These are phyloP conservation scores for Zhuliangozyma parablackwelliae DNA, from an alignment of 1,139 yeast species.

Conservation along the genomic window DNA sequence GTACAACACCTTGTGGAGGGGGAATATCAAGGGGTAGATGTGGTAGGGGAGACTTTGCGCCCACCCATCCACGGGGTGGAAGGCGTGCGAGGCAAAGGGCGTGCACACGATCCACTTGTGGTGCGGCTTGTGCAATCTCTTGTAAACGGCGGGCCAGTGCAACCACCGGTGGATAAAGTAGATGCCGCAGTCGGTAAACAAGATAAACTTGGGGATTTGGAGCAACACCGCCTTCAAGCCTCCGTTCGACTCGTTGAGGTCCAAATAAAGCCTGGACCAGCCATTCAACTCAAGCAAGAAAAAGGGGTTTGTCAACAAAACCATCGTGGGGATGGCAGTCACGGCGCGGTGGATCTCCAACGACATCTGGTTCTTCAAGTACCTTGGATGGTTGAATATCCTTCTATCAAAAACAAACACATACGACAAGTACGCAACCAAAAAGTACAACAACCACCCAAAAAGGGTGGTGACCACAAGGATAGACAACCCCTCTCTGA, in stretches of 20 bases:
- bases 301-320: conserved; percentile 82
- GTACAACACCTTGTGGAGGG: conserved; percentile 83
- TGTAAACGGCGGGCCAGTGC: conserved; percentile 89
- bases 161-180: conserved; percentile 88
- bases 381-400: conserved; percentile 92
- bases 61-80: conserved; percentile 97
- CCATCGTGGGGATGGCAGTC: conserved; percentile 86
- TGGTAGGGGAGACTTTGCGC: conserved; percentile 92
- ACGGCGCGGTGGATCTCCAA: conserved; percentile 77
- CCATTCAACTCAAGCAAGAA: conserved; percentile 82
- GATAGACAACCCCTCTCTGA: conserved; percentile 68
- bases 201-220: conserved; percentile 73
- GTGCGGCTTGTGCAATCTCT: conserved; percentile 90
- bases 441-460: conserved; percentile 76
- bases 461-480: conserved; percentile 72
- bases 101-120: conserved; percentile 99
- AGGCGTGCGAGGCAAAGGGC: conserved; percentile 97
- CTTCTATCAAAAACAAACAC: conserved; percentile 76
- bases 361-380: conserved; percentile 85
- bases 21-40: conserved; percentile 83
- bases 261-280: conserved; percentile 70
- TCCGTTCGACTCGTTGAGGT: conserved; percentile 56
- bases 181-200: conserved; percentile 91
- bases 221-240: conserved; percentile 62
- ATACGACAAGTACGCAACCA: conserved; percentile 75